Conservation (phyloP, 257 asterid genomes). For the Fraxinus americana region DNA sequence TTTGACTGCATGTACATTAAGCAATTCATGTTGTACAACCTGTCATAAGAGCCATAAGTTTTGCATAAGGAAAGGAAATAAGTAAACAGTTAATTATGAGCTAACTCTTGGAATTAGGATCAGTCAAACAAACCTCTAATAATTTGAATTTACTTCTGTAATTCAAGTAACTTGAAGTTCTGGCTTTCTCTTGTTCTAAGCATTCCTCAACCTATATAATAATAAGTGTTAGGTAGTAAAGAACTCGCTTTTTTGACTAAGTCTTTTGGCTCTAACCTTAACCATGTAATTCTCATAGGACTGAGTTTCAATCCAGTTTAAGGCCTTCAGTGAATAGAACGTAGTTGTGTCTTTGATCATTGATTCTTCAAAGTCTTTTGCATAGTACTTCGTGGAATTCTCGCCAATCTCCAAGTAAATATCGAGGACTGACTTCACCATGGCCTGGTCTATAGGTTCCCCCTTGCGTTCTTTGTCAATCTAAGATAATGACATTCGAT, state of each 20-base stretch:
- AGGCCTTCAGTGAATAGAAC: conserved; percentile 41
- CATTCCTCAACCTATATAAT: conserved; percentile 39
- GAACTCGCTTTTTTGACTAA: background rate
- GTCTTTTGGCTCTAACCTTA: conserved; percentile 27
- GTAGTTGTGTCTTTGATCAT: conserved; percentile 34
- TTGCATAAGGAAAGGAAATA: background rate
- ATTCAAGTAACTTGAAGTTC: conserved; percentile 29
- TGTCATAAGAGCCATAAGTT: conserved; percentile 16
- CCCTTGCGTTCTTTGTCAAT: conserved; percentile 45
- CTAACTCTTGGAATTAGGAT: background rate
- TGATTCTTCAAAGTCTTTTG: conserved; percentile 41
- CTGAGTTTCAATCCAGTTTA: conserved; percentile 31
- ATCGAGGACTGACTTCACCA: conserved; percentile 34
- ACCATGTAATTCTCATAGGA: conserved; percentile 33
- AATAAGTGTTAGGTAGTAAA: background rate
- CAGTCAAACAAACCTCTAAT: conserved; percentile 32
- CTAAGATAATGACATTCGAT: conserved; percentile 14
- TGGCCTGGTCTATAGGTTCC: conserved; percentile 29
- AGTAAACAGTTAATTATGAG: background rate
- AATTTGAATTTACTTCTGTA: conserved; percentile 29
- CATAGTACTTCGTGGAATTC: conserved; percentile 27
- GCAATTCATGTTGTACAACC: conserved; percentile 43
- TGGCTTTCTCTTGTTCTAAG: conserved; percentile 34
- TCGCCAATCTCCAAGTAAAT: conserved; percentile 40
- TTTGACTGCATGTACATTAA: conserved; percentile 35